Evolutionary conservation across 768 basidiomycete species (phyloP), one percentile per base, ranked within the genome.

Genomic region (Jaapia argillacea): DNA sequence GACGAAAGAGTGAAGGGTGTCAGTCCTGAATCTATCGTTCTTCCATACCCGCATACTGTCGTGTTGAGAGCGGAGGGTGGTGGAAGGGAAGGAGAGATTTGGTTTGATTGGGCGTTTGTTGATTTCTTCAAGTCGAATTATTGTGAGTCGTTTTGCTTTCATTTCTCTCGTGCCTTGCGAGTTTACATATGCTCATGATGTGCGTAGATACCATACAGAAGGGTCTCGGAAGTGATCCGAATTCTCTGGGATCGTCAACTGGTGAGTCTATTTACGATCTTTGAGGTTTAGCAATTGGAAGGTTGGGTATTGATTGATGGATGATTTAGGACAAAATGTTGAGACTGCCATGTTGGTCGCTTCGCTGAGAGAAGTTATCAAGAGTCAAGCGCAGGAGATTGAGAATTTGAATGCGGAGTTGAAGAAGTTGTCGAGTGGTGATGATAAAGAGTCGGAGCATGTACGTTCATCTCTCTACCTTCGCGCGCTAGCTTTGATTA

Each of bases 101-200:
- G 96, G 96, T 87, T 98, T 56, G 93, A 98, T 60, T 98, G 93
- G 90, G 76, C 83, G 0, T 98, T 98, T 62, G 79, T 96, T 4
- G 96, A 99, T 61, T 99, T 97, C 60, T 93, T 90, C 85, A 98
- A 98, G 66, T 92, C 89, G 37, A 93, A 94, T 56, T 96, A 92
- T 56, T 89, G 94, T 94, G 53, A 58, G 86, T 61, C 21, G 36
- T 36, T 25, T 37, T 40, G 5, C 42, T 37, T 46, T 20, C 40
- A 23, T 27, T 27, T 24, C 27, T 44, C 12, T 38, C 13, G 22
- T 31, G 45, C 41, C 41, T 38, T 25, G 2, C 40, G 16, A 10
- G 10, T 16, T 16, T 10, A 33, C 10, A 33, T n/a, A n/a, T n/a
- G n/a, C n/a, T n/a, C n/a, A n/a, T n/a, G n/a, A n/a, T n/a, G n/a